These are phyloP conservation scores for Pythium rishiriense DNA, from an alignment of 352 stramenopile species.

Conservation along the genomic window DNA sequence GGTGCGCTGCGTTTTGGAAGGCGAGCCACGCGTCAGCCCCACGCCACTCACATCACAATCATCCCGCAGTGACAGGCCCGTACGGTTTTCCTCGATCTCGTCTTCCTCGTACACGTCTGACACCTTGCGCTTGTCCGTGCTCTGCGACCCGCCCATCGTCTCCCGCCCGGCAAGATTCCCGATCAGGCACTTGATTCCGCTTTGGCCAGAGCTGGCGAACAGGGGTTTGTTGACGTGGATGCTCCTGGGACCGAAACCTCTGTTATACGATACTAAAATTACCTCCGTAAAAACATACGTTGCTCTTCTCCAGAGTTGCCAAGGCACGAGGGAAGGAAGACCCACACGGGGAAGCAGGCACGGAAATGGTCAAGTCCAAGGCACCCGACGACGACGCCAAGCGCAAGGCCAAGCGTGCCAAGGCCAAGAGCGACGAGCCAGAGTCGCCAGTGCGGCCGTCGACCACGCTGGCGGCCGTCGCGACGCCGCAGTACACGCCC, in stretches of 20 bases:
- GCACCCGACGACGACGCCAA: conserved; percentile 63
- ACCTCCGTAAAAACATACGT: conserved; percentile 14
- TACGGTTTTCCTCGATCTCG: conserved; percentile 70
- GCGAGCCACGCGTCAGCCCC: not conserved
- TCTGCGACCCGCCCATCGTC: conserved; percentile 48
- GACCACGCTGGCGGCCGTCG: conserved; percentile 9
- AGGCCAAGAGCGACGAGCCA: conserved; percentile 40
- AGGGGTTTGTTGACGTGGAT: conserved; percentile 29
- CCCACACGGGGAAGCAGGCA: not conserved
- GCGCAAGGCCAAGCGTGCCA: conserved; percentile 65
- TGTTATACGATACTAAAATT: conserved; percentile 13
- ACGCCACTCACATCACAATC: not conserved
- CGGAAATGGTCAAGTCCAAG: conserved; percentile 60
- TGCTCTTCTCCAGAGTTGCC: conserved; percentile 10
- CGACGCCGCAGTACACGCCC: conserved; percentile 21
- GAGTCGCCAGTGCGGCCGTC: conserved; percentile 25
- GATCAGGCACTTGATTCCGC: conserved; percentile 6
- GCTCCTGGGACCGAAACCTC: conserved; percentile 5
- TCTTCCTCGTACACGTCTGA: conserved; percentile 49
- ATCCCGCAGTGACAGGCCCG: too few species aligned
- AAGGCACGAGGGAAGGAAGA: conserved; percentile 3
- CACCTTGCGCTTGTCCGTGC: conserved; percentile 46
- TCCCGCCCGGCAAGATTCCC: conserved; percentile 1
- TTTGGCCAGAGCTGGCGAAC: conserved; percentile 9
- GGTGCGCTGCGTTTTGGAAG: conserved; percentile 51